phyloP scores from a whole-genome alignment of 2,329 filamentous ascomycete genomes.

The Aspergillus tamarii region DNA sequence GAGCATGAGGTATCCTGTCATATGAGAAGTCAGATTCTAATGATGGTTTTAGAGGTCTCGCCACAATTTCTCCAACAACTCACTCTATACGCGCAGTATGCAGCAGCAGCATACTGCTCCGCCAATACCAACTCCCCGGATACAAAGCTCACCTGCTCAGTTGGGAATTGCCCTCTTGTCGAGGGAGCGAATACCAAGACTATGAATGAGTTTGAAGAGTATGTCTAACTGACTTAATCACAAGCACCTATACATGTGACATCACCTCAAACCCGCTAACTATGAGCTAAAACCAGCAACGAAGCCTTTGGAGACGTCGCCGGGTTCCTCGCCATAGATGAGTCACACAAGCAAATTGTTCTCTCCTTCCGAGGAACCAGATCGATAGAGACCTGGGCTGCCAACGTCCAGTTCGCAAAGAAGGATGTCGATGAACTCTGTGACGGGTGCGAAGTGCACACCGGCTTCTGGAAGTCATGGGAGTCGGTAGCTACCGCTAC shows the following conservation, averaged over 20 bases:
- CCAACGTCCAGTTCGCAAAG: conserved; percentile 34
- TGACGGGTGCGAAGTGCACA: conserved; percentile 45
- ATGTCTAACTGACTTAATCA: conserved; percentile 17
- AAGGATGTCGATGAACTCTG: conserved; percentile 45
- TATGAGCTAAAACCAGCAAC: conserved; percentile 4
- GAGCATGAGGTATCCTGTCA: neutral
- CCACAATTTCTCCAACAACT: conserved; percentile 46
- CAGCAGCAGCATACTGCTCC: conserved; percentile 57
- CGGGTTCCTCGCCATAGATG: conserved; percentile 52
- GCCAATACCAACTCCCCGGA: conserved; percentile 51
- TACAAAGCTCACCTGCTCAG: conserved; percentile 48
- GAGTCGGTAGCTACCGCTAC: conserved; percentile 39
- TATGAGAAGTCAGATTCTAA: neutral
- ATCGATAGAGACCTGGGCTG: conserved; percentile 36
- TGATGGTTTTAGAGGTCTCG: conserved; percentile 40
- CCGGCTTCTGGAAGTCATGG: conserved; percentile 56
- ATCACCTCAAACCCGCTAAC: neutral
- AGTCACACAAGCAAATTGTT: conserved; percentile 44
- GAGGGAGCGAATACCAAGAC: conserved; percentile 51
- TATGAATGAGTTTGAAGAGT: conserved; percentile 55
- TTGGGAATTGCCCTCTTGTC: conserved; percentile 53
- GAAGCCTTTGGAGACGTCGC: conserved; percentile 45
- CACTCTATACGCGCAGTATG: conserved; percentile 54
- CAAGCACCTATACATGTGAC: neutral
- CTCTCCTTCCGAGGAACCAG: conserved; percentile 42